Evolutionary conservation across 2,329 filamentous ascomycete genomes (phyloP), one percentile per base, ranked within the genome.

Genomic region (Chaetomiaceae sp.): DNA sequence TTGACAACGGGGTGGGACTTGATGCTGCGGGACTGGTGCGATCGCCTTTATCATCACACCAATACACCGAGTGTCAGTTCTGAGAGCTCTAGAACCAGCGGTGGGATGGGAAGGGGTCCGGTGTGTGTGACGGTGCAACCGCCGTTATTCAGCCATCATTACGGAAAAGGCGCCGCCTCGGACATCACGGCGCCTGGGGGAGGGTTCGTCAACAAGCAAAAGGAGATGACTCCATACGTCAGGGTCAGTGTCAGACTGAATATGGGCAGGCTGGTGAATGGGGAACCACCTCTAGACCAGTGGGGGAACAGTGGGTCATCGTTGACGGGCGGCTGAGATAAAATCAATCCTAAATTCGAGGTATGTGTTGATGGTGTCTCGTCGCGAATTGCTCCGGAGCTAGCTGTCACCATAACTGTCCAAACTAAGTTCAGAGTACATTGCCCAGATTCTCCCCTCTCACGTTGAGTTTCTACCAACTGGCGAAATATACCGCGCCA

Each of bases 21-120:
- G 24, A 63, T 71, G 51, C 53, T 77, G 39, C 58, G 69, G 10
- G 67, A 69, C 41, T 71, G 71, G 58, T 76, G 73, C 53, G 68
- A 70, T 19, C 68, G 68, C 0, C 37, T 47, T 4, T 57, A 56
- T n/a, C 3, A 32, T 14, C 14, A 14, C 10, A 29, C 4, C 26
- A 15, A 24, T 10, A 49, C 17, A 12, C n/a, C 19, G 22, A 14
- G 10, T 39, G 19, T 11, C 37, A 10, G n/a, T 39, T 11, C 27
- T 9, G 3, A 14, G 27, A 29, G 27, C 10, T 3, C 10, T 9
- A 29, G 27, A 14, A 29, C 5, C 9, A 17, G 15, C 29, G 9
- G 19, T 8, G 18, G 35, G 11, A 9, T 4, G 20, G 26, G 19
- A 7, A 37, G 35, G 14, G 22, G 6, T 19, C 53, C 60, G 2